These are phyloP conservation scores for Lactarius sanguifluus DNA, from an alignment of 768 basidiomycete genomes.

Conservation along the genomic window DNA sequence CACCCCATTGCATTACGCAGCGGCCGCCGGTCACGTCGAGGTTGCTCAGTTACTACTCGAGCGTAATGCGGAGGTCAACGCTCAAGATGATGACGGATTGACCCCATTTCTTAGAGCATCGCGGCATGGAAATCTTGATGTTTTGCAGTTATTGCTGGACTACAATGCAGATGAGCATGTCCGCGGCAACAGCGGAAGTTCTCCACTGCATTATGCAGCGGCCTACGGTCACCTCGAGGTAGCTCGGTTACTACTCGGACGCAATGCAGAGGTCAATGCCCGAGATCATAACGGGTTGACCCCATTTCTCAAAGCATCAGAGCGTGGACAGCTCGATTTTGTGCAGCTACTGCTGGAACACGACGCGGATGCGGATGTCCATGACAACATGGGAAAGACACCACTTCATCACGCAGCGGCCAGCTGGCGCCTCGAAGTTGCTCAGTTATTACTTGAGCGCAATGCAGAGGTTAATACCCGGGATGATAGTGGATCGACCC, in stretches of 20 bases:
- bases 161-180: not conserved
- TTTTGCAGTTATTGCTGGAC: not conserved
- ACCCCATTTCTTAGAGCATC: not conserved
- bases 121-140: no score
- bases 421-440: not conserved
- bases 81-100: not conserved
- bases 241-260: not conserved
- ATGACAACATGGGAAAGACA: not conserved
- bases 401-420: not conserved
- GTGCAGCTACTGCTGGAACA: not conserved
- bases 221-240: not conserved
- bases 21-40: not conserved
- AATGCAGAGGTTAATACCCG: not conserved
- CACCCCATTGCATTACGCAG: not conserved
- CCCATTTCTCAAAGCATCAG: not conserved
- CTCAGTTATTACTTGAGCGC: not conserved
- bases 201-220: not conserved
- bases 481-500: no score
- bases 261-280: not conserved
- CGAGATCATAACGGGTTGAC: not conserved
- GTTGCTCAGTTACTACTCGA: not conserved
- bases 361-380: not conserved
- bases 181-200: not conserved
- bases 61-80: not conserved
- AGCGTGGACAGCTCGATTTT: not conserved